Conservation (phyloP, 257 asterid genomes). For the Solanum pimpinellifolium region DNA sequence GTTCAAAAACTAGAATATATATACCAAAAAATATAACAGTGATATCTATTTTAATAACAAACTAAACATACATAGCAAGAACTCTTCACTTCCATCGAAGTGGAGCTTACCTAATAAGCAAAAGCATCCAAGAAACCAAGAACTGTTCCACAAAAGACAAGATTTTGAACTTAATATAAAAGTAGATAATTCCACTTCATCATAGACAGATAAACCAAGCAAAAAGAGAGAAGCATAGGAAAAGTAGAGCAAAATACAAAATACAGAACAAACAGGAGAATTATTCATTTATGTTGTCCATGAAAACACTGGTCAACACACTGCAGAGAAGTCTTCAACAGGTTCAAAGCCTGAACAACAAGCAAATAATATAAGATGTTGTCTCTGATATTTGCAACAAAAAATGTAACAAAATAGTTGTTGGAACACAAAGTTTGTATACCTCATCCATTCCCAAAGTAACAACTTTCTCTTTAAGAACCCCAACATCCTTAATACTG, state of each 20-base stretch:
- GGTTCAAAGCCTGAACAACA: neutral
- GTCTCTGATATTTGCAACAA: too few relatives aligned
- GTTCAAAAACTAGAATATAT: too few relatives aligned
- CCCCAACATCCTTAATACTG: slow-evolving; percentile 2
- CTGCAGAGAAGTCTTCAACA: slow-evolving; percentile 3
- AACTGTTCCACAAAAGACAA: neutral
- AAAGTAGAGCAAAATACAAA: too few relatives aligned
- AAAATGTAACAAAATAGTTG: neutral
- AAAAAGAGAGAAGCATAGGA: neutral
- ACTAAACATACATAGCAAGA: too few relatives aligned
- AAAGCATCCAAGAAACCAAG: neutral
- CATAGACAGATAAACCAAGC: neutral
- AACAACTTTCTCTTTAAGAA: slow-evolving; percentile 20
- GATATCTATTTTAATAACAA: too few relatives aligned
- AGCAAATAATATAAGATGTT: neutral
- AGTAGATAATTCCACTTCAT: neutral
- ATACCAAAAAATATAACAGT: too few relatives aligned
- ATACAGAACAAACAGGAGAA: neutral
- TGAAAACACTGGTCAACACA: slow-evolving; percentile 4
- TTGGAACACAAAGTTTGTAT: neutral
- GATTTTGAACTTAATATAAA: neutral
- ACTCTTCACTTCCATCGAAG: too few relatives aligned
- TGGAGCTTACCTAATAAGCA: neutral
- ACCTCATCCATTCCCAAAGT: slow-evolving; percentile 17
- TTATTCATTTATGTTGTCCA: neutral